Conservation (phyloP, 2,329 filamentous ascomycete species). For the Colletotrichum camelliae region DNA sequence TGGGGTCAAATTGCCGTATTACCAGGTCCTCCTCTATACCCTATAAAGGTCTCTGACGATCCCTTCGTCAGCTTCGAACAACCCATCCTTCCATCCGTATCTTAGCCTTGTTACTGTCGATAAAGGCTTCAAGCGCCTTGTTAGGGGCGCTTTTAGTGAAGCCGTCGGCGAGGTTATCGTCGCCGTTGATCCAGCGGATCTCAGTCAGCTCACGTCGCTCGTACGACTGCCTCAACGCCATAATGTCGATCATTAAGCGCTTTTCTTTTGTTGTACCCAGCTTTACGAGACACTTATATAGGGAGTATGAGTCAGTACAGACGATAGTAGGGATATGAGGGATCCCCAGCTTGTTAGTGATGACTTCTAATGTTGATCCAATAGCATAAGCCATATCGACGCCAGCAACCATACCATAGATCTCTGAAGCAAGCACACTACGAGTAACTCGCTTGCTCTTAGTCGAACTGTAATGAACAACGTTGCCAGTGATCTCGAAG, state of each 20-base stretch:
- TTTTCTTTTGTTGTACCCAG: conserved; percentile 24
- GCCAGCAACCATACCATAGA: background rate
- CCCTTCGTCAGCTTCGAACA: too few species aligned
- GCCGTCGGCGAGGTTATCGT: background rate
- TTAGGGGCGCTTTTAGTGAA: background rate
- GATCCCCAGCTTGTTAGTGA: background rate
- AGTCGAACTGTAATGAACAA: background rate
- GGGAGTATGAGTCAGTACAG: conserved; percentile 20
- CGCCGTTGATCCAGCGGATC: conserved; percentile 14
- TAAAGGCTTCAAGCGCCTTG: background rate
- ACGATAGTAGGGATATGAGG: conserved; percentile 7
- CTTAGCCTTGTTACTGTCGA: background rate
- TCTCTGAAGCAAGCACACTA: background rate
- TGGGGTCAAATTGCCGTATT: too few species aligned
- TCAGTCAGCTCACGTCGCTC: conserved; percentile 17
- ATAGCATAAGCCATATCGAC: background rate
- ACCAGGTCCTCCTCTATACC: too few species aligned
- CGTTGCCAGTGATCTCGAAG: background rate
- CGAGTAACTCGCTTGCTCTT: background rate
- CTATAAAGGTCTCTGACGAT: too few species aligned
- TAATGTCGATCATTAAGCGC: conserved; percentile 25
- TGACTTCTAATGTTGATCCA: background rate
- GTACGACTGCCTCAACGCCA: conserved; percentile 23
- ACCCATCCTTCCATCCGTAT: background rate
- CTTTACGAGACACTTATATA: conserved; percentile 24